Evolutionary conservation across 2,329 filamentous ascomycete species (phyloP), one percentile per base, ranked within the genome.

Genomic region (Acrocalymma vagum): DNA sequence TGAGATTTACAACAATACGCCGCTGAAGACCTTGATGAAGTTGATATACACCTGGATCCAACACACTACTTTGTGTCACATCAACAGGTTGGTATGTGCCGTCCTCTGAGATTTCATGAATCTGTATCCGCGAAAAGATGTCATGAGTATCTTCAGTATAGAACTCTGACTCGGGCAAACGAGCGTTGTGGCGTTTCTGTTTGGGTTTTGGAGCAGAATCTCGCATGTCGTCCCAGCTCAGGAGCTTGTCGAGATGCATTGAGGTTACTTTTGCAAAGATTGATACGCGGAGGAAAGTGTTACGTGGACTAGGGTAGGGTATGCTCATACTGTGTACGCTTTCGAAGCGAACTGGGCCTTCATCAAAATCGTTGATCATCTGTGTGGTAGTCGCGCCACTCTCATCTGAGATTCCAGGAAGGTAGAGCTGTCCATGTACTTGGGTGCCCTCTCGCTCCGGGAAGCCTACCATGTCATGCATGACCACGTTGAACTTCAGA

Each of bases 221-320:
- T 43, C 93, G 85, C 86, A 99, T 96, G 60, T 97, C 94, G 65
- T 99, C 94, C 94, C 94, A 99, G 72, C 94, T 99, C 9, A 96
- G 82, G 34, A 99, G 79, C 74, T 96, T 97, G 70, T 99, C 94
- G 15, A 99, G 80, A 72, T 99, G 94, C 86, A 96, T 96, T 0
- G 86, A 77, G 1, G 90, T 94, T 23, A 96, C 90, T 62, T 87
- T 87, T 13, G 94, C 92, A 66, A 96, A 97, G 46, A 99, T 88
- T 32, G 91, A 90, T 7, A 96, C 88, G 38, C 94, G 84, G 38
- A 99, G 72, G 16, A 84, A 87, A 1, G 90, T 85, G 30, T 87
- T 86, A 15, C 81, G 82, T 1, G 90, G 83, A 30, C 86, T 88
- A 28, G 86, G 87, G 23, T 95, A 78, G 4, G 92, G 89, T 37